Conservation (phyloP, 352 stramenopile species). For the Pythium myriotylum region DNA sequence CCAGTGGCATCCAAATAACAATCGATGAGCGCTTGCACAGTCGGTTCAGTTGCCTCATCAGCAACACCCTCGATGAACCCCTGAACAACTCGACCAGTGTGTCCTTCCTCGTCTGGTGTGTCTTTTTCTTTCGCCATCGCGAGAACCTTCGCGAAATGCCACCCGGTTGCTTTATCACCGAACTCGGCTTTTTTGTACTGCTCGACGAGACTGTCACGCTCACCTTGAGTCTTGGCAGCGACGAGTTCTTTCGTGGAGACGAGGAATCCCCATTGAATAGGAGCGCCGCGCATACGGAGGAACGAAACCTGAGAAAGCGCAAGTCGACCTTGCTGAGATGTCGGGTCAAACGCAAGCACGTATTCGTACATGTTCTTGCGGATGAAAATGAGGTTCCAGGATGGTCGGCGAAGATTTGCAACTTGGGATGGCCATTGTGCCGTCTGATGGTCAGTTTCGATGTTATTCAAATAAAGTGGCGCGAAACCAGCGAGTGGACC, state of each 20-base stretch:
- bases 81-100: constrained; percentile 35
- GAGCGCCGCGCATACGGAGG: constrained; percentile 69
- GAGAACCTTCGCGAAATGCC: constrained; percentile 84
- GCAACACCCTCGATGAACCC: constrained; percentile 57
- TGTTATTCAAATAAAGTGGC: constrained; percentile 82
- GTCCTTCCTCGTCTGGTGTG: constrained; percentile 22
- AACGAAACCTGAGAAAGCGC: constrained; percentile 66
- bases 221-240: constrained; percentile 40
- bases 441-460: constrained; percentile 68
- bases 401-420: constrained; percentile 42
- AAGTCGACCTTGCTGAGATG: constrained; percentile 44
- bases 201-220: constrained; percentile 42
- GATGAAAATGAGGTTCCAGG: constrained; percentile 86
- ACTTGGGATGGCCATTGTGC: constrained; percentile 54
- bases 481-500: constrained; percentile 57
- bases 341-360: constrained; percentile 72
- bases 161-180: constrained; percentile 52
- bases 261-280: constrained; percentile 76
- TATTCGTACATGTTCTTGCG: constrained; percentile 90
- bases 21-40: constrained; percentile 58
- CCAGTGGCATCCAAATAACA: constrained; percentile 61
- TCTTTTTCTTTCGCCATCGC: constrained; percentile 69
- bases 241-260: constrained; percentile 76
- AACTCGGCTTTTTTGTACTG: constrained; percentile 29
- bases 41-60: constrained; percentile 47